Evolutionary conservation across 768 basidiomycete genomes (phyloP).

Genomic region (Tulasnella sp.): DNA sequence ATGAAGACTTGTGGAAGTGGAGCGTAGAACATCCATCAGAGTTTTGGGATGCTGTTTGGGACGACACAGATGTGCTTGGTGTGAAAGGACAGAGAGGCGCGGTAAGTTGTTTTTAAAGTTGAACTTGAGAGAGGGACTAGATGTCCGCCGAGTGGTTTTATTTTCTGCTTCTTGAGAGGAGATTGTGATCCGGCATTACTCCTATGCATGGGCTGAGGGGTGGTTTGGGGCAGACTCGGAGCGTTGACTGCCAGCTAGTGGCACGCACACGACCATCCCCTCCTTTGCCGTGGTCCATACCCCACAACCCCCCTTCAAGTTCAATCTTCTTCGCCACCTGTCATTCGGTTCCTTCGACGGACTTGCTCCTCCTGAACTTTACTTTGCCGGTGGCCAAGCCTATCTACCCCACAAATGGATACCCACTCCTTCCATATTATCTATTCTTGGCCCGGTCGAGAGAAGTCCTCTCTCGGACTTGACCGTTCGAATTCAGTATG

Average conservation of each 20-base stretch:
- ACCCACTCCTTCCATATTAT: neutral
- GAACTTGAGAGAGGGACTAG: neutral
- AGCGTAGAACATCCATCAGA: constrained; percentile 49
- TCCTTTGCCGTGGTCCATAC: neutral
- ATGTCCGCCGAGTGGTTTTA: neutral
- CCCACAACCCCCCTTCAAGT: neutral
- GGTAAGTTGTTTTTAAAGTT: neutral
- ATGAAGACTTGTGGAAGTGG: constrained; percentile 60
- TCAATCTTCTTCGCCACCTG: neutral
- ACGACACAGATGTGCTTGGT: constrained; percentile 53
- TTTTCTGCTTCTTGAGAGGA: neutral
- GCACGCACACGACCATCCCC: neutral
- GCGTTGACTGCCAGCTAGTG: neutral
- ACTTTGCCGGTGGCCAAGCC: neutral
- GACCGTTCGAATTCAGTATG: neutral
- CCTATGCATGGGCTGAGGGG: neutral
- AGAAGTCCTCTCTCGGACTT: neutral
- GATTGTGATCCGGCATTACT: neutral
- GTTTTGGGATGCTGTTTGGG: constrained; percentile 75
- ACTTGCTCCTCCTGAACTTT: neutral
- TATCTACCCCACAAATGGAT: neutral
- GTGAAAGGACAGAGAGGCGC: constrained; percentile 38
- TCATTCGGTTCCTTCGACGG: neutral
- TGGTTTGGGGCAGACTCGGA: neutral
- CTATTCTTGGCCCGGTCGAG: neutral